Evolutionary conservation across 495 filamentous ascomycete species (phyloP), one percentile per base, ranked within the genome.

Genomic region (Oleoguttula mirabilis): DNA sequence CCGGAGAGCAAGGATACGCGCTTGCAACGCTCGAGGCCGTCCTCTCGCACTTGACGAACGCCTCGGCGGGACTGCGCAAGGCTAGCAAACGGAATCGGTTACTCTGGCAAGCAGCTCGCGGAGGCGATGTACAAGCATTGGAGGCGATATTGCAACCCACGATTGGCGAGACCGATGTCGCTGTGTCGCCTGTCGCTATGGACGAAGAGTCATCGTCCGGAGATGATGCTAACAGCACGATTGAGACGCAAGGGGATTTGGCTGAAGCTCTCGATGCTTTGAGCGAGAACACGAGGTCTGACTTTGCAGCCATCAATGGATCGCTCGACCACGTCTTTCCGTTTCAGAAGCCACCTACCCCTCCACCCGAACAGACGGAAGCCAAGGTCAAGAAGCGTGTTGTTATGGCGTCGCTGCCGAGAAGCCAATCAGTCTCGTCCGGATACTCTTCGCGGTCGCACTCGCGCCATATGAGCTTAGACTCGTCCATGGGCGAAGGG

Each of bases 21-120:
- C 65, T 99, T 23, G 96, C 88, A 56, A 99, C 92, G 0, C 82
- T 94, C 36, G 92, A 99, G 62, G 92, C 85, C 0, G 92, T 99
- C 3, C 64, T 99, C 10, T 82, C 86, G 7, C 95, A 99, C 61
- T 72, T 99, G 14, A 72, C 79, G 16, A 77, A 76, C 20, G 87
- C 94, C 50, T 86, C 87, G 0, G 80, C 77, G 15, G 82, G 76
- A 16, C 61, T 99, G 25, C 74, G 85, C 42, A 79, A 76, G 54
- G 82, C 88, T 10, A 99, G 92, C 60, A 70, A 75, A 35, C 70
- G 84, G 11, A 99, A 99, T 56, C 78, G 79, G 55, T 73, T 76
- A 4, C 64, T 99, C 10, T 99, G 92, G 92, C 77, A 88, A 57
- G 84, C 88, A 17, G 77, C 77, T 4, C 79, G 73, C 35, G 69